Conservation (phyloP, 257 asterid genomes). For the Primulina tabacum region DNA sequence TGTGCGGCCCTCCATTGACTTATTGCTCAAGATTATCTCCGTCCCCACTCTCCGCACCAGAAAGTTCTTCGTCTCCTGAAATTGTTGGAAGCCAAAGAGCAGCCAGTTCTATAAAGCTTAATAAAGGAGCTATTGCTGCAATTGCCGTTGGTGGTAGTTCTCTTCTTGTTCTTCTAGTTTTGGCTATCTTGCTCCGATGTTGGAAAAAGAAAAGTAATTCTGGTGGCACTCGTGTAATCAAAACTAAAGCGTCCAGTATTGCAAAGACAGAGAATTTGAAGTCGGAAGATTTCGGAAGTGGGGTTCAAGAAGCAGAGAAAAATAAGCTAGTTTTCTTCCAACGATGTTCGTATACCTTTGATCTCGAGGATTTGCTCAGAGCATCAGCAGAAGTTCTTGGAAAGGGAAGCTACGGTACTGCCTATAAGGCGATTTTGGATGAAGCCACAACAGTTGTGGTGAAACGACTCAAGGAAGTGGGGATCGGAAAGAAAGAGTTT, state of each 20-base stretch:
- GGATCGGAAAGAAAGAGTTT: constrained; percentile 70
- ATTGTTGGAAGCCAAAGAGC: constrained; percentile 16
- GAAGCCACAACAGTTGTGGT: constrained; percentile 77
- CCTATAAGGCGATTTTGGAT: constrained; percentile 81
- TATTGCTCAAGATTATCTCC: constrained; percentile 43
- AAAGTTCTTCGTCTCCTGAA: constrained; percentile 17
- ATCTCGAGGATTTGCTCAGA: constrained; percentile 86
- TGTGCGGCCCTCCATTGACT: constrained; percentile 64
- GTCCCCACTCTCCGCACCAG: constrained; percentile 37
- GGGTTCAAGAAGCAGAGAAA: constrained; percentile 84
- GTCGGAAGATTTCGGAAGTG: constrained; percentile 89
- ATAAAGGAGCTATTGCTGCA: constrained; percentile 41
- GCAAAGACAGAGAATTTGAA: constrained; percentile 61
- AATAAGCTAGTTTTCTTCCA: constrained; percentile 75
- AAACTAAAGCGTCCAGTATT: constrained; percentile 47
- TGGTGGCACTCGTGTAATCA: constrained; percentile 38
- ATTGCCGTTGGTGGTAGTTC: constrained; percentile 44
- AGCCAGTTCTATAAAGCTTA: constrained; percentile 33
- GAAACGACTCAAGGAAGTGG: constrained; percentile 74
- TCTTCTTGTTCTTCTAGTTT: constrained; percentile 34
- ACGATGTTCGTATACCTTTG: constrained; percentile 63
- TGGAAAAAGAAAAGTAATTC: constrained; percentile 43
- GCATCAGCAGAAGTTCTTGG: constrained; percentile 99
- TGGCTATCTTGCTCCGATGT: constrained; percentile 39
- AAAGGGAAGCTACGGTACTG: constrained; percentile 82